Evolutionary conservation across 495 filamentous ascomycete species (phyloP).

Genomic region (Clavariopsis aquatica): DNA sequence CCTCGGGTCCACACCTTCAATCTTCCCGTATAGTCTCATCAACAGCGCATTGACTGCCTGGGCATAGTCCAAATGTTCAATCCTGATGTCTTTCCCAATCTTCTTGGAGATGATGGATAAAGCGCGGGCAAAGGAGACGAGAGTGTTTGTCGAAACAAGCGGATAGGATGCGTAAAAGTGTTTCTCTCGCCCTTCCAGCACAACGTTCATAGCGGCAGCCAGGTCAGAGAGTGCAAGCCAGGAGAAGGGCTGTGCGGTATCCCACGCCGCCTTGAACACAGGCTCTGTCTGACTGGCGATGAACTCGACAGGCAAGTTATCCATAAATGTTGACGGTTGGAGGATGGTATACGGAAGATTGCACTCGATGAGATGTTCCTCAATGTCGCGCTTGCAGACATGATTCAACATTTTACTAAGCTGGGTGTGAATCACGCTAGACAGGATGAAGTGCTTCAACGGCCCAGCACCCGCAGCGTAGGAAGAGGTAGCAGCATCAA

Average conservation of each 20-base stretch:
- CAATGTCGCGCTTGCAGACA: conserved; percentile 44
- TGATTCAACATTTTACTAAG: conserved; percentile 46
- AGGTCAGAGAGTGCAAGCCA: conserved; percentile 40
- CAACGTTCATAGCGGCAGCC: conserved; percentile 31
- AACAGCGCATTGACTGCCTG: conserved; percentile 17
- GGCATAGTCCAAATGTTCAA: conserved; percentile 17
- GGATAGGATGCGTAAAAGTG: conserved; percentile 44
- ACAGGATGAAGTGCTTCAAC: conserved; percentile 39
- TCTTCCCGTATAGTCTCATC: conserved; percentile 8
- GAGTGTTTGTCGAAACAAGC: conserved; percentile 38
- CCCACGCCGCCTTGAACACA: conserved; percentile 26
- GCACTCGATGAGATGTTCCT: conserved; percentile 42
- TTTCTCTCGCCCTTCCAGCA: conserved; percentile 40
- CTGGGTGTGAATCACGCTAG: conserved; percentile 39
- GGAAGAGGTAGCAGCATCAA: conserved; percentile 41
- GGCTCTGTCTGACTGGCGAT: conserved; percentile 37
- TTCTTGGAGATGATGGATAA: conserved; percentile 13
- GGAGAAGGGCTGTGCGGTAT: conserved; percentile 30
- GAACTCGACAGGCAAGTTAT: conserved; percentile 36
- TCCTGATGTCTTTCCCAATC: conserved; percentile 28
- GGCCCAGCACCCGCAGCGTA: conserved; percentile 7
- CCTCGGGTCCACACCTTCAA: conserved; percentile 14
- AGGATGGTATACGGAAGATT: conserved; percentile 44
- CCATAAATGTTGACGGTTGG: conserved; percentile 45
- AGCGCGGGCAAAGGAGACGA: conserved; percentile 25